These are phyloP conservation scores for Chlamydomonas sp. DNA, from an alignment of 139 green algal species.

Conservation along the genomic window DNA sequence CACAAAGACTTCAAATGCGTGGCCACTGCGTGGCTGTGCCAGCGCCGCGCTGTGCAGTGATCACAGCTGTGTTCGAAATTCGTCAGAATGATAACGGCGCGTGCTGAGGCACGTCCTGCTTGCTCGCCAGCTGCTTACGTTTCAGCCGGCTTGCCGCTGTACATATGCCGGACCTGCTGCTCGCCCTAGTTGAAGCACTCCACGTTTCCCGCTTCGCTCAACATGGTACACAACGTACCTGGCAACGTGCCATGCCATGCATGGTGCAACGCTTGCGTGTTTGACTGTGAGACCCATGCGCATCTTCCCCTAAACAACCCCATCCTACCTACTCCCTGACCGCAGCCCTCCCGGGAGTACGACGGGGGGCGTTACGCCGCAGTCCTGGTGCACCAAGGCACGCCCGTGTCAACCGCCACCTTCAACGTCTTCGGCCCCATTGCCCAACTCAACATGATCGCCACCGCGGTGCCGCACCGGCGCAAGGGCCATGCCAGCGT, in stretches of 20 bases:
- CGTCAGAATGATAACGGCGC: too few relatives aligned
- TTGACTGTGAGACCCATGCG: neutral
- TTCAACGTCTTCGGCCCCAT: constrained; percentile 15
- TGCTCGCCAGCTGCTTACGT: neutral
- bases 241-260: neutral
- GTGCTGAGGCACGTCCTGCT: neutral
- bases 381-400: neutral
- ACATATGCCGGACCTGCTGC: too few relatives aligned
- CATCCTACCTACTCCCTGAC: neutral
- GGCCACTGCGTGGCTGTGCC: neutral
- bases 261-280: neutral
- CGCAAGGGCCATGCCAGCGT: neutral
- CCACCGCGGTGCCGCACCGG: constrained; percentile 12
- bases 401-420: constrained; percentile 24
- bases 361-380: constrained; percentile 36
- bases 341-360: constrained; percentile 29
- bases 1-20: neutral
- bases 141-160: too few relatives aligned
- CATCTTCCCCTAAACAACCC: too few relatives aligned
- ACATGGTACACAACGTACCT: neutral
- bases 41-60: neutral
- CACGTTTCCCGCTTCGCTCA: too few relatives aligned
- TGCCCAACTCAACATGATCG: constrained; percentile 29
- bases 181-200: too few relatives aligned
- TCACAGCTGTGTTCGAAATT: neutral